Conservation (phyloP, 2,329 filamentous ascomycete genomes). For the Colletotrichum spinosum region DNA sequence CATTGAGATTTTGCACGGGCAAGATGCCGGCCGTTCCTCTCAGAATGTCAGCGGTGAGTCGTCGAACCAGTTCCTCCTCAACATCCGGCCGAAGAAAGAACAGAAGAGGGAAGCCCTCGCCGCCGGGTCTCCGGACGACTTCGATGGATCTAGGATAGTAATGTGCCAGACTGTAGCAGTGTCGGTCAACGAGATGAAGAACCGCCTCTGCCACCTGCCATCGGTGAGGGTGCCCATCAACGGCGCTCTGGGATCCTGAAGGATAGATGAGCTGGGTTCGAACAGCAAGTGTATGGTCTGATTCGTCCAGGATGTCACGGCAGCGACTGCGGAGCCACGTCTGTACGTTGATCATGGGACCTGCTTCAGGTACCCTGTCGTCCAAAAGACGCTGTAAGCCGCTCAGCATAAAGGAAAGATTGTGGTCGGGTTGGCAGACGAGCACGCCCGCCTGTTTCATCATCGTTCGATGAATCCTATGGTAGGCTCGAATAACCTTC, state of each 20-base stretch:
- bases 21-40: constrained; percentile 46
- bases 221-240: constrained; percentile 65
- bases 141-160: constrained; percentile 58
- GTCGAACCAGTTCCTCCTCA: constrained; percentile 55
- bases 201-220: constrained; percentile 60
- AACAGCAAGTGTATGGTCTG: constrained; percentile 64
- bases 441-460: constrained; percentile 62
- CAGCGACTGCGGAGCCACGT: constrained; percentile 59
- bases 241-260: constrained; percentile 56
- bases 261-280: constrained; percentile 70
- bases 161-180: constrained; percentile 50
- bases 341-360: constrained; percentile 62
- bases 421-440: constrained; percentile 71
- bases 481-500: constrained; percentile 50
- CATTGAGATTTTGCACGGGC: constrained; percentile 44
- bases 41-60: constrained; percentile 54
- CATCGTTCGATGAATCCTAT: constrained; percentile 53
- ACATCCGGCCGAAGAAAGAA: constrained; percentile 64
- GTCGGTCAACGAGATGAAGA: constrained; percentile 52
- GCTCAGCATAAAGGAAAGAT: constrained; percentile 73
- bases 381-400: constrained; percentile 68
- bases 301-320: constrained; percentile 75
- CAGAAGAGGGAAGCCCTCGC: constrained; percentile 63
- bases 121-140: constrained; percentile 49
- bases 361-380: constrained; percentile 52